A percentile compares a stretch with the other conserved stretches of the same genome.
These are phyloP conservation scores for Microbotryum violaceum DNA, from an alignment of 1,284 basidiomycete species.

Conservation along the genomic window DNA sequence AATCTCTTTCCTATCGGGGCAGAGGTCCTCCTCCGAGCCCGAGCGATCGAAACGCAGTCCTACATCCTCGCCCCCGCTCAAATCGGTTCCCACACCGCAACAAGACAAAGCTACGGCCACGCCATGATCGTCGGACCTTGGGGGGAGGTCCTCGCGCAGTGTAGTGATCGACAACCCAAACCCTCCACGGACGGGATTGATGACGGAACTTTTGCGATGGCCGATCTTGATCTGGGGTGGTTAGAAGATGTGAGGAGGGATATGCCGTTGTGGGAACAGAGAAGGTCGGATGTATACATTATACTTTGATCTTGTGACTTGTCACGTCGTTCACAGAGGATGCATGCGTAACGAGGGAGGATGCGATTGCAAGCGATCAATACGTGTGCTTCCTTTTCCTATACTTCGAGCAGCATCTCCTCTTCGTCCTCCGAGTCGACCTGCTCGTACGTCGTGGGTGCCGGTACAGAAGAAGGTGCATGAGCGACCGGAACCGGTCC, in stretches of 20 bases:
- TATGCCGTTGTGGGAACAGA: constrained; percentile 35
- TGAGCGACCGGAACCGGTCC: too few species aligned
- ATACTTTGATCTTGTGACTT: not conserved
- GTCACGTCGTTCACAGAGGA: too few species aligned
- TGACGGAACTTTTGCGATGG: constrained; percentile 18
- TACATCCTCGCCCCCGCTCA: constrained; percentile 41
- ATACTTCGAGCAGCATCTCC: constrained; percentile 32
- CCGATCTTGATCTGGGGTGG: constrained; percentile 31
- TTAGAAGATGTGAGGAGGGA: constrained; percentile 25
- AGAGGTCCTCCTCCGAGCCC: constrained; percentile 38
- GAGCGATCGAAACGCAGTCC: constrained; percentile 44
- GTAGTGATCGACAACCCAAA: constrained; percentile 13
- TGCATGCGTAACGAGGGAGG: too few species aligned
- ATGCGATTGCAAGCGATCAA: too few species aligned
- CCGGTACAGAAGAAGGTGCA: too few species aligned
- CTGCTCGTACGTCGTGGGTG: not conserved
- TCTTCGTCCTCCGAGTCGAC: constrained; percentile 30
- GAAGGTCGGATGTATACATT: constrained; percentile 31
- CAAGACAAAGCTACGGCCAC: constrained; percentile 24
- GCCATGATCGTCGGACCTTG: constrained; percentile 35
- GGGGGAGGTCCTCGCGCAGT: constrained; percentile 30
- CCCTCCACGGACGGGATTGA: constrained; percentile 6
- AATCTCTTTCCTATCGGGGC: constrained; percentile 33
- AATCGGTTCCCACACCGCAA: constrained; percentile 36
- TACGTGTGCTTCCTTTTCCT: not conserved